phyloP scores from a whole-genome alignment of 1,284 basidiomycete genomes.

The Moniliella sp. region DNA sequence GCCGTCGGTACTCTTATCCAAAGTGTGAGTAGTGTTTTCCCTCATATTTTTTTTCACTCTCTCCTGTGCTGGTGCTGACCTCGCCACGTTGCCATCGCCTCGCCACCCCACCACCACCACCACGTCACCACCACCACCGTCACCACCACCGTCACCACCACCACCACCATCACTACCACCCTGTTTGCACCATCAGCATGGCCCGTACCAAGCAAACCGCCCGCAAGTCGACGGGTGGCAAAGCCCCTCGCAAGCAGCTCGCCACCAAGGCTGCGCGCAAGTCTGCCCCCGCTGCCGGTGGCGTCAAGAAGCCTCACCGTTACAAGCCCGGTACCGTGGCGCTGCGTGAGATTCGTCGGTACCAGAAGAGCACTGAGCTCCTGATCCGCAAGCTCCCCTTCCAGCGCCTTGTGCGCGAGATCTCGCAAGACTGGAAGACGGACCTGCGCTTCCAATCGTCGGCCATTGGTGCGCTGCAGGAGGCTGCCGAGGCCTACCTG shows the following conservation, averaged over 20 bases:
- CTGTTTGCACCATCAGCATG: too few species aligned
- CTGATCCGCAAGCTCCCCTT: constrained; percentile 70
- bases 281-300: constrained; percentile 31
- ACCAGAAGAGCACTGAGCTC: constrained; percentile 51
- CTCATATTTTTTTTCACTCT: too few species aligned
- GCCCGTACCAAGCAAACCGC: constrained; percentile 35
- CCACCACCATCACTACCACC: too few species aligned
- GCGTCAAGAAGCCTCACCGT: constrained; percentile 34
- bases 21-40: too few species aligned
- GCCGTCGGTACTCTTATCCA: too few species aligned
- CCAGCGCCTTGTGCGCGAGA: constrained; percentile 52
- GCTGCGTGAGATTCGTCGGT: constrained; percentile 33
- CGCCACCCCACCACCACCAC: too few species aligned
- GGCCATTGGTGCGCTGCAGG: constrained; percentile 1
- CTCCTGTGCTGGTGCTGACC: too few species aligned
- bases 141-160: too few species aligned
- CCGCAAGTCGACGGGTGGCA: constrained; percentile 37
- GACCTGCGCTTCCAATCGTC: constrained; percentile 8
- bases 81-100: too few species aligned
- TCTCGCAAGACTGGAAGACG: constrained; percentile 2
- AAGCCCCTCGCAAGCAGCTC: constrained; percentile 43
- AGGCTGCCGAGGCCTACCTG: too few species aligned
- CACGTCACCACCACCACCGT: too few species aligned
- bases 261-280: constrained; percentile 34
- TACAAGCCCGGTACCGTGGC: constrained; percentile 34